These are phyloP conservation scores for Vararia minispora DNA, from an alignment of 768 basidiomycete genomes.

Conservation along the genomic window DNA sequence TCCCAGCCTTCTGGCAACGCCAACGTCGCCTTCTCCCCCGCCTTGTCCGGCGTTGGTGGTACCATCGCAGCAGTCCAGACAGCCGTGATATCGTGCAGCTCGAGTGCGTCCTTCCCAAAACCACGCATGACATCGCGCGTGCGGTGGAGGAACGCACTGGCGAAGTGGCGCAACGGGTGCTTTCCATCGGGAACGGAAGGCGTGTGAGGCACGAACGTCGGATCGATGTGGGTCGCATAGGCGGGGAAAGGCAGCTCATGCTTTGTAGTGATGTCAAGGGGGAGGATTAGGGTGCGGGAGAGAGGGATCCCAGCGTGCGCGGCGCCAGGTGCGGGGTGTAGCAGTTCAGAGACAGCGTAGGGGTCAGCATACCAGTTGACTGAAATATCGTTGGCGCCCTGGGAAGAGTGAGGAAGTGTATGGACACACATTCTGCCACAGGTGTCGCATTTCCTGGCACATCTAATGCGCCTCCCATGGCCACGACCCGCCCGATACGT, in stretches of 20 bases:
- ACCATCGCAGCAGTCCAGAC: conserved; percentile 80
- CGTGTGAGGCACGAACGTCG: conserved; percentile 37
- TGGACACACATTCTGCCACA: conserved; percentile 66
- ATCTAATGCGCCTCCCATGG: conserved; percentile 92
- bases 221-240: conserved; percentile 51
- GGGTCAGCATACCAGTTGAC: conserved; percentile 88
- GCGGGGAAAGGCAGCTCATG: conserved; percentile 68
- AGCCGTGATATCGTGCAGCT: conserved; percentile 84
- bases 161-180: conserved; percentile 60
- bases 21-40: background rate
- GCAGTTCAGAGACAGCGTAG: conserved; percentile 63
- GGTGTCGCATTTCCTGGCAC: conserved; percentile 83
- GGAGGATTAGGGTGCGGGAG: conserved; percentile 56
- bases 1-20: conserved; percentile 45
- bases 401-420: background rate
- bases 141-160: conserved; percentile 66
- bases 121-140: conserved; percentile 66
- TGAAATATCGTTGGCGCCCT: conserved; percentile 18
- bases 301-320: conserved; percentile 47
- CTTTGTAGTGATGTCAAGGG: conserved; percentile 73
- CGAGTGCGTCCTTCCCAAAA: conserved; percentile 78
- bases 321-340: conserved; percentile 30
- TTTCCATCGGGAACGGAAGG: conserved; percentile 42
- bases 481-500: conserved; percentile 63
- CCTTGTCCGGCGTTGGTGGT: conserved; percentile 33